Conservation (phyloP, 306 rosid genomes). For the Bauhinia variegata region DNA sequence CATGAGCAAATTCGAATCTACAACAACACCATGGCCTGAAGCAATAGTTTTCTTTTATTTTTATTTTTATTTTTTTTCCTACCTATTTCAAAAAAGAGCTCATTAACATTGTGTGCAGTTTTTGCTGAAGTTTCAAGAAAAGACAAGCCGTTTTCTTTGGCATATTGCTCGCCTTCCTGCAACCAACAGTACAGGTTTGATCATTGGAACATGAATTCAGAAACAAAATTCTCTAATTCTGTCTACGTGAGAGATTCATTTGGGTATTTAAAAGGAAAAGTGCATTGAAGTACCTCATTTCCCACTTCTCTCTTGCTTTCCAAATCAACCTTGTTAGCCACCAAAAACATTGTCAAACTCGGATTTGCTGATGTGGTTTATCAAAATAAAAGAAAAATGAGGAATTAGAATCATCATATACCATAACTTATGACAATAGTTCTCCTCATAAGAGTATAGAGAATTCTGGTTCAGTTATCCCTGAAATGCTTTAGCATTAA, state of each 20-base stretch:
- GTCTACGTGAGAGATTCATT: too few species aligned
- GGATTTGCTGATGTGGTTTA: constrained; percentile 60
- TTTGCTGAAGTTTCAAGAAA: constrained; percentile 89
- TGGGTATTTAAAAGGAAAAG: not conserved
- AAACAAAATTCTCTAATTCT: not conserved
- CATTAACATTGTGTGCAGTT: constrained; percentile 83
- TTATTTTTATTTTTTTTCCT: constrained; percentile 29
- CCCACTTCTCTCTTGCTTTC: constrained; percentile 60
- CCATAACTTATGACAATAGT: not conserved
- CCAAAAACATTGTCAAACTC: constrained; percentile 70
- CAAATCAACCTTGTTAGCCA: constrained; percentile 85
- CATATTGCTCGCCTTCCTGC: constrained; percentile 85
- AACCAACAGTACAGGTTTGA: constrained; percentile 15
- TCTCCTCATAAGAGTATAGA: constrained; percentile 1
- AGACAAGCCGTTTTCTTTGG: constrained; percentile 70
- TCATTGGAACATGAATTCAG: constrained; percentile 7
- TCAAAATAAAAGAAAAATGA: constrained; percentile 6
- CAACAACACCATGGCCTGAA: too few species aligned
- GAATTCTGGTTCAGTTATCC: not conserved
- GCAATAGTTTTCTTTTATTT: too few species aligned
- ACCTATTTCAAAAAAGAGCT: constrained; percentile 94
- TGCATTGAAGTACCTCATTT: constrained; percentile 54
- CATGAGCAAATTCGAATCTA: too few species aligned
- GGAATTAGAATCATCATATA: constrained; percentile 5
- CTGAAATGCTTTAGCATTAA: too few species aligned